phyloP scores from a whole-genome alignment of 2,329 filamentous ascomycete species.

The Leptographium lundbergii region DNA sequence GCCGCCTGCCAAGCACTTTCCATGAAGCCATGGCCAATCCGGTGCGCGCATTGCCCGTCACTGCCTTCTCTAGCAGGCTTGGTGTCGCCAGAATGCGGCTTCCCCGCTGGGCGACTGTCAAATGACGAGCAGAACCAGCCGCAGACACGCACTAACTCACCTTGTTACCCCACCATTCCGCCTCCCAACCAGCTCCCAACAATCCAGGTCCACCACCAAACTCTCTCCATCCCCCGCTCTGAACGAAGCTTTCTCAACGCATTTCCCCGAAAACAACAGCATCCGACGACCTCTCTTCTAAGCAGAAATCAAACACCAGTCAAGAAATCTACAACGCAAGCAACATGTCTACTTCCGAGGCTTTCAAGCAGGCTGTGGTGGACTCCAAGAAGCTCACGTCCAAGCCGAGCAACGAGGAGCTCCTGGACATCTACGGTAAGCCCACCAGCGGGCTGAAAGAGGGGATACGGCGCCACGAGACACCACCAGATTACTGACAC shows the following conservation, averaged over 20 bases:
- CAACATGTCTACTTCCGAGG: conserved; percentile 18
- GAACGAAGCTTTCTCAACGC: background rate
- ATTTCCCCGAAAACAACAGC: background rate
- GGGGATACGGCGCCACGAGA: no score
- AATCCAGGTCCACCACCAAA: background rate
- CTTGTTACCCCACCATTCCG: background rate
- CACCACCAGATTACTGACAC: background rate
- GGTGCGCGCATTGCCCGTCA: background rate
- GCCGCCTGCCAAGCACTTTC: no score
- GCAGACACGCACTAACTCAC: no score
- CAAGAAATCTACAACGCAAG: background rate
- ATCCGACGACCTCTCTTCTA: background rate
- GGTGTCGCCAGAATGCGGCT: no score
- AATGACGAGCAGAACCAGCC: background rate
- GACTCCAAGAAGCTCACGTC: conserved; percentile 56
- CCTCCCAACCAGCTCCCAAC: background rate
- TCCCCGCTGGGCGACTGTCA: background rate
- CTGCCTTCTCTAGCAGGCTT: background rate
- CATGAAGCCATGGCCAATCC: background rate
- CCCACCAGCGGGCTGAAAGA: background rate
- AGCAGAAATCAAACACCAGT: background rate
- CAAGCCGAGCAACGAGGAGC: conserved; percentile 51
- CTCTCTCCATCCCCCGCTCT: background rate
- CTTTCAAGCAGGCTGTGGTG: conserved; percentile 42
- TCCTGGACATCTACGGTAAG: conserved; percentile 49